Evolutionary conservation across 441 rosid genomes (phyloP).

Genomic region (Lepidium campestre): DNA sequence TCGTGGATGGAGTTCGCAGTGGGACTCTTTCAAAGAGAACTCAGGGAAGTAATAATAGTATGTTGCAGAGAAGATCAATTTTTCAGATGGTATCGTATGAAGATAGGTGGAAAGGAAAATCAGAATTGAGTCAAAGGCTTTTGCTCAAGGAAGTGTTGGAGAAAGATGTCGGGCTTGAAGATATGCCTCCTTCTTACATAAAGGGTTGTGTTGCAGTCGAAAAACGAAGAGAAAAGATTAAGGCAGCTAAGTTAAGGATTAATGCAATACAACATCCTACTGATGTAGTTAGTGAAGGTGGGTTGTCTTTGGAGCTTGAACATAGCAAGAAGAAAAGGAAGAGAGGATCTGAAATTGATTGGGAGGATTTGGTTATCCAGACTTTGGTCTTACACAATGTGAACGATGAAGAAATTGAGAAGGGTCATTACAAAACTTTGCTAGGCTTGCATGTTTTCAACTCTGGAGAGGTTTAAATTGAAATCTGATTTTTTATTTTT

Average conservation of each 20-base stretch:
- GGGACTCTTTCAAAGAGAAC: conserved; percentile 5
- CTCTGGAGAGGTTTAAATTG: conserved; percentile 34
- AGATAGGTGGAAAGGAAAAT: conserved; percentile 89
- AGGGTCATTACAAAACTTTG: conserved; percentile 72
- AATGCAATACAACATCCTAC: conserved; percentile 43
- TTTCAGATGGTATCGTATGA: conserved; percentile 24
- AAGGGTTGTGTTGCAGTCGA: conserved; percentile 38
- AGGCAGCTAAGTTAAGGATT: conserved; percentile 64
- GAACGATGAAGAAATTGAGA: conserved; percentile 77
- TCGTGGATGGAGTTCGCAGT: conserved; percentile 25
- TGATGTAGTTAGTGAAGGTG: background rate
- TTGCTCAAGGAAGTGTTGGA: conserved; percentile 58
- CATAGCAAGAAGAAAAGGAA: conserved; percentile 48
- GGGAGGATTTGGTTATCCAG: conserved; percentile 87
- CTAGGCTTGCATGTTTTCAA: conserved; percentile 65
- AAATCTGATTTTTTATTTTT: background rate
- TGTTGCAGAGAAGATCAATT: conserved; percentile 11
- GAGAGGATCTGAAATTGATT: conserved; percentile 41
- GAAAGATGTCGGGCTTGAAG: conserved; percentile 63
- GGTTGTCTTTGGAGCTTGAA: conserved; percentile 10
- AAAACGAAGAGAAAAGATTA: conserved; percentile 59
- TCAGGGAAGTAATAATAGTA: conserved; percentile 7
- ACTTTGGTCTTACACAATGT: conserved; percentile 68
- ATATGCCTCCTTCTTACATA: conserved; percentile 68
- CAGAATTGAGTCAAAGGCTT: conserved; percentile 65